These are phyloP conservation scores for Golubevia sp. DNA, from an alignment of 1,284 basidiomycete species.

Conservation along the genomic window DNA sequence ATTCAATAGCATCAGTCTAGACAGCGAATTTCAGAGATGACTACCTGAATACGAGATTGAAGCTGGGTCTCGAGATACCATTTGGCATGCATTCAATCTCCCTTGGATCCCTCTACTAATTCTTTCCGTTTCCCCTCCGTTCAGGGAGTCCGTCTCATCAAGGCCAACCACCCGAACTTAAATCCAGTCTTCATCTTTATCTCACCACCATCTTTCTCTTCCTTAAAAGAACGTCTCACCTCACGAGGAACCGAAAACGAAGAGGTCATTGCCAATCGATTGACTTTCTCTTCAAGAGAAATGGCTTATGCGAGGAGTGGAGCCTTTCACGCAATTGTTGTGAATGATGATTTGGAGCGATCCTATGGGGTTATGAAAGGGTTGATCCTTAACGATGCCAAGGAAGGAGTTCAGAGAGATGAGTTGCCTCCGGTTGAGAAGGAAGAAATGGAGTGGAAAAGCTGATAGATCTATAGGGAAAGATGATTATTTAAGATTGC, in stretches of 20 bases:
- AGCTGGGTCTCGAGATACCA: no score
- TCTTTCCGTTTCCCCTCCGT: neutral
- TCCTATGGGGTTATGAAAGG: conserved; percentile 37
- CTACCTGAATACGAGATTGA: no score
- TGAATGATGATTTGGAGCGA: conserved; percentile 52
- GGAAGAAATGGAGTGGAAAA: neutral
- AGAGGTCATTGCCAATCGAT: conserved; percentile 35
- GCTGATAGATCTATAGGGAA: no score
- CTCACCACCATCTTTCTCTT: conserved; percentile 76
- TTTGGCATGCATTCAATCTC: neutral
- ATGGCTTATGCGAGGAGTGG: conserved; percentile 42
- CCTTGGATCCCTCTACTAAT: neutral
- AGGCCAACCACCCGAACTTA: conserved; percentile 71
- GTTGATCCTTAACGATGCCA: conserved; percentile 1
- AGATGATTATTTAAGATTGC: no score
- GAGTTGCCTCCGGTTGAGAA: conserved; percentile 3
- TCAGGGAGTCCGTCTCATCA: conserved; percentile 69
- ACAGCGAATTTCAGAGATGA: no score
- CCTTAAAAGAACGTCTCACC: conserved; percentile 17
- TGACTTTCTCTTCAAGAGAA: conserved; percentile 47
- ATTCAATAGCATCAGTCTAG: no score
- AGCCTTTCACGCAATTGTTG: conserved; percentile 45
- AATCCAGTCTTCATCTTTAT: conserved; percentile 91
- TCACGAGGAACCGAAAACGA: conserved; percentile 40
- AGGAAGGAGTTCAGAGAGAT: neutral